A percentile compares a stretch with the other conserved stretches of the same genome.
Conservation (phyloP, 139 green algal genomes). For the Tetraselmis chui region DNA sequence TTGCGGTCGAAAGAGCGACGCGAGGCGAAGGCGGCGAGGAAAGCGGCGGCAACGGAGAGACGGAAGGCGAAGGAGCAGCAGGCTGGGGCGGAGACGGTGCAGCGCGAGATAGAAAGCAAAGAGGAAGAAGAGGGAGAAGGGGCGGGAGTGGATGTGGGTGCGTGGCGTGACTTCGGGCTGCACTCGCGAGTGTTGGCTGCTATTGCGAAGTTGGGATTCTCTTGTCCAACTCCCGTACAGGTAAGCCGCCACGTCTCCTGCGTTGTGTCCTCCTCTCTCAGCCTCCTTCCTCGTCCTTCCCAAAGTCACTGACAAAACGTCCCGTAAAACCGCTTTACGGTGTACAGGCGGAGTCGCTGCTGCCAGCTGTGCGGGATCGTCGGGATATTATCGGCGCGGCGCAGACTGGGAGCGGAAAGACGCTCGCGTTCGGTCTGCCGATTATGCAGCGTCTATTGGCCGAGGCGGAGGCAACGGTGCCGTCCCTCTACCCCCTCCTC, state of each 20-base stretch:
- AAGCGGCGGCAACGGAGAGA: neutral
- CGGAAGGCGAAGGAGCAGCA: neutral
- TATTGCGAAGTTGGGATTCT: slow-evolving; percentile 42
- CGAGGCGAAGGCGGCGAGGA: neutral
- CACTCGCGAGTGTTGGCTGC: slow-evolving; percentile 14
- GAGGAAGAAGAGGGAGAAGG: too few relatives aligned
- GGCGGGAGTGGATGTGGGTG: neutral
- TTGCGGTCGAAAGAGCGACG: neutral
- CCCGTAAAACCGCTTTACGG: too few relatives aligned
- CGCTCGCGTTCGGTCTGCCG: slow-evolving; percentile 92
- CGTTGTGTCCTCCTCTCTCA: too few relatives aligned
- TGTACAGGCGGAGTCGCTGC: slow-evolving; percentile 65
- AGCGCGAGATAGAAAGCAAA: too few relatives aligned
- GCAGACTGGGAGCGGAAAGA: slow-evolving; percentile 92
- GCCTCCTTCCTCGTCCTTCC: too few relatives aligned
- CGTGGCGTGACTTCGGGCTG: slow-evolving; percentile 27
- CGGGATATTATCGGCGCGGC: slow-evolving; percentile 90
- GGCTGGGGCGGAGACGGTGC: neutral
- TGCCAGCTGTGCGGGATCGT: slow-evolving; percentile 52
- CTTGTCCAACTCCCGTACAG: slow-evolving; percentile 71
- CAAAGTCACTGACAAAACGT: too few relatives aligned
- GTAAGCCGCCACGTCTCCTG: too few relatives aligned
- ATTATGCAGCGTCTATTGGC: slow-evolving; percentile 76
- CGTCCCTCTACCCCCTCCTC: too few relatives aligned
- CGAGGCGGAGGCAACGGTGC: slow-evolving; percentile 15